phyloP scores from a whole-genome alignment of 345 rosid genomes.

The Toxicodendron radicans region DNA sequence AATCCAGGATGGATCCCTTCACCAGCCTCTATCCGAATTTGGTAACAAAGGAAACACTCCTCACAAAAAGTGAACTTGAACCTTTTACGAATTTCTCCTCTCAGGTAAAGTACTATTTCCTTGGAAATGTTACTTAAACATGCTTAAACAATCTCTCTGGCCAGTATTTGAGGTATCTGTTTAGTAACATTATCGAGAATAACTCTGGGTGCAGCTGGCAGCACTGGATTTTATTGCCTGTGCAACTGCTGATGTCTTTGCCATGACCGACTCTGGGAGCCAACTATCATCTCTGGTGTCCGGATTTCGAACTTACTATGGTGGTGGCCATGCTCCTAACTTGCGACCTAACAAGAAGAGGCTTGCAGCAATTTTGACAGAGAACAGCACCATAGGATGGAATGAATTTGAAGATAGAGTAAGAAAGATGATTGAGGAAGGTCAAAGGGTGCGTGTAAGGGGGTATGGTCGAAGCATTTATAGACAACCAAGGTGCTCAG shows the following conservation, averaged over 20 bases:
- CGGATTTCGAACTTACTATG: constrained; percentile 81
- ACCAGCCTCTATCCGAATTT: constrained; percentile 75
- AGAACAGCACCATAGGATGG: constrained; percentile 63
- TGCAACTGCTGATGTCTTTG: constrained; percentile 85
- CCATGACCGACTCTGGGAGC: constrained; percentile 97
- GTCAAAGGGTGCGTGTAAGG: constrained; percentile 55
- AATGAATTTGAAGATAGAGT: constrained; percentile 56
- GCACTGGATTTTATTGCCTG: constrained; percentile 89
- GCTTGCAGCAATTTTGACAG: constrained; percentile 71
- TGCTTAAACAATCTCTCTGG: background rate
- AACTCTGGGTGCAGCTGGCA: constrained; percentile 57
- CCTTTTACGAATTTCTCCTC: constrained; percentile 90
- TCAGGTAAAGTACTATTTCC: constrained; percentile 46
- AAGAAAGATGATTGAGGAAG: constrained; percentile 74
- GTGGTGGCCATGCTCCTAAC: constrained; percentile 65
- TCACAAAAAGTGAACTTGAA: constrained; percentile 65
- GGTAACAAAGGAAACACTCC: constrained; percentile 86
- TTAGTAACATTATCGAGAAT: constrained; percentile 3
- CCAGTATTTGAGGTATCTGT: background rate
- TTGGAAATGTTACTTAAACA: background rate
- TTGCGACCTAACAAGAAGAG: constrained; percentile 91
- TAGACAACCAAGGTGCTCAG: constrained; percentile 79
- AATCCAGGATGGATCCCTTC: constrained; percentile 68
- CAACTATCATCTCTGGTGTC: constrained; percentile 88
- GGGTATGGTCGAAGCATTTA: constrained; percentile 79